phyloP scores from a whole-genome alignment of 2,329 filamentous ascomycete genomes.

The Aspergillus sp. region DNA sequence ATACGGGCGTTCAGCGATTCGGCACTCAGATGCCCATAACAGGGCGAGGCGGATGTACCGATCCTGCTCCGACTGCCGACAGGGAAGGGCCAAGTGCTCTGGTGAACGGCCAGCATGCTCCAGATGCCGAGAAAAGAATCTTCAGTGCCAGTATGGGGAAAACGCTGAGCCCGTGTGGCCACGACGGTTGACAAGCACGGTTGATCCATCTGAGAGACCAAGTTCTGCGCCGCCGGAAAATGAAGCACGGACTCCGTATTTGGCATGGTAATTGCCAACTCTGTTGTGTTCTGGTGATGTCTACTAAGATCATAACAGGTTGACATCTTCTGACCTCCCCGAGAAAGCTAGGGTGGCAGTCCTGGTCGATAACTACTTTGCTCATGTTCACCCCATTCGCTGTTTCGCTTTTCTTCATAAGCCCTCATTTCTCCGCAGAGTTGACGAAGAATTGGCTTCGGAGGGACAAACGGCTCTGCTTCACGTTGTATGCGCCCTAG shows the following conservation, averaged over 20 bases:
- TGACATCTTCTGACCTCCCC: neutral
- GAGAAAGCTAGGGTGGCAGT: neutral
- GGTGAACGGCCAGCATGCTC: conserved; percentile 3
- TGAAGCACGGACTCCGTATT: neutral
- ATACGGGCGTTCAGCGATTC: neutral
- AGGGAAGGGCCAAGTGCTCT: conserved; percentile 4
- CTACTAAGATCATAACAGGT: neutral
- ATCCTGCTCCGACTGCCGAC: conserved; percentile 5
- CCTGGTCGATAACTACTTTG: conserved; percentile 6
- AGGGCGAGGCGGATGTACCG: neutral
- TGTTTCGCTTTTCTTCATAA: conserved; percentile 10
- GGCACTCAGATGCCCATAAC: neutral
- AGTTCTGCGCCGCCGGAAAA: neutral
- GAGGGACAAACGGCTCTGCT: neutral
- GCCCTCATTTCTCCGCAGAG: conserved; percentile 6
- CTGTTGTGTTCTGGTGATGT: neutral
- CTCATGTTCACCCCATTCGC: conserved; percentile 8
- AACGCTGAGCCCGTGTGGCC: conserved; percentile 2
- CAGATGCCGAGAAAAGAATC: neutral
- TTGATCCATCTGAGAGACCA: neutral
- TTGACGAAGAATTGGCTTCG: conserved; percentile 2
- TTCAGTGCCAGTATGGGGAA: conserved; percentile 2
- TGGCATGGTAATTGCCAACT: conserved; percentile 1
- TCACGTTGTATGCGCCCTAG: conserved; percentile 3
- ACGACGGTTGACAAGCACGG: neutral